These are phyloP conservation scores for Calycina marina DNA, from an alignment of 2,329 filamentous ascomycete genomes.

Conservation along the genomic window DNA sequence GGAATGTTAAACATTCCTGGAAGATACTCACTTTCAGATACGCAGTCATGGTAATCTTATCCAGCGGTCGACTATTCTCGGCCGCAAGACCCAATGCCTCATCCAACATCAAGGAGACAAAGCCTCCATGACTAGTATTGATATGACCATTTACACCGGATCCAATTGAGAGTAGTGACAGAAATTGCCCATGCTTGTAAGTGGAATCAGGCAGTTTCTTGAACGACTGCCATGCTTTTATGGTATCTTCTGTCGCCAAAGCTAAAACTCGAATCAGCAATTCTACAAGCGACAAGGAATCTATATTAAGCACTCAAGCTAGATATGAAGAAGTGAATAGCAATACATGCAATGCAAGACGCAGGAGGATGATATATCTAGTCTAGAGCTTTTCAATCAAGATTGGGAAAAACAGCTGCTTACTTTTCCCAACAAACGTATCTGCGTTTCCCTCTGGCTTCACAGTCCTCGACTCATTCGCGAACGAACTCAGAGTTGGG, in stretches of 20 bases:
- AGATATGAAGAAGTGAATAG: too few species aligned
- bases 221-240: slow-evolving; percentile 13
- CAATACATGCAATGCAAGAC: too few species aligned
- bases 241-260: slow-evolving; percentile 10
- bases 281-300: too few species aligned
- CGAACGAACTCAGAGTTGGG: neutral
- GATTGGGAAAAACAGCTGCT: too few species aligned
- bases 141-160: slow-evolving; percentile 38
- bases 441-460: neutral
- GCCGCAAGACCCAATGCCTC: slow-evolving; percentile 29
- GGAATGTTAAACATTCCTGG: too few species aligned
- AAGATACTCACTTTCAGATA: slow-evolving; percentile 35
- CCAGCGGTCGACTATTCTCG: slow-evolving; percentile 4
- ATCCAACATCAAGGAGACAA: slow-evolving; percentile 41
- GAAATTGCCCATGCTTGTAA: slow-evolving; percentile 4
- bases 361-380: too few species aligned
- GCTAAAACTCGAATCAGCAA: slow-evolving; percentile 2
- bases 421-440: slow-evolving; percentile 3
- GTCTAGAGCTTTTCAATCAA: too few species aligned
- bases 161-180: slow-evolving; percentile 26
- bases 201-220: slow-evolving; percentile 3
- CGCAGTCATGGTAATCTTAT: slow-evolving; percentile 26
- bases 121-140: slow-evolving; percentile 42
- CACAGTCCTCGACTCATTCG: neutral
- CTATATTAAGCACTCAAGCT: too few species aligned